Base-by-base conservation (phyloP, 192 early-diverging fungal species). In the Backusella liffmaniae region DNA sequence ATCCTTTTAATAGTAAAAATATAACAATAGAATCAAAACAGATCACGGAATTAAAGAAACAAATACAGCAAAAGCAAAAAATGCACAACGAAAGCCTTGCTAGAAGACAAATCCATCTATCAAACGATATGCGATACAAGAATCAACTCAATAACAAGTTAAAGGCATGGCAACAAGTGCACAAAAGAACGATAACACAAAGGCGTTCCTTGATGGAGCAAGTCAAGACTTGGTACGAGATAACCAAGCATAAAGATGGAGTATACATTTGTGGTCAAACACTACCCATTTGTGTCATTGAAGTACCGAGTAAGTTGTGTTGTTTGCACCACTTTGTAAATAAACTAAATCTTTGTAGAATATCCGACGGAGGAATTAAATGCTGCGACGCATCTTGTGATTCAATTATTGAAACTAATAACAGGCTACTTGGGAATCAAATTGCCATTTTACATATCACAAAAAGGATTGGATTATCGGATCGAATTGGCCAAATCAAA, bases 371-470 rank as follows among this genome's bases (percentile, higher is more conserved):
- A 88, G 53, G 86, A 87, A 67, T 73, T 88, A 15, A 90, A 90
- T 71, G 83, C 88, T 23, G 83, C 85, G 5, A 77, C 88, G 32
- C 85, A 83, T n/a, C 80, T 87, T 74, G 83, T 87, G 15, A 83
- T 87, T 37, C 88, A 90, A 26, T 77, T 87, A 74, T 70, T 86
- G 23, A 75, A 73, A 12, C 72, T 90, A 9, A 77, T 88, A 21
- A 80, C 82, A 6, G 79, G 76, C 53, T 90, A 90, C 72, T 74
- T 90, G 18, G 88, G 87, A 16, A 79, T 90, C 44, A 87, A 88
- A 70, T 70, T 90, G 15, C 88, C 88, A 0, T 88, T 80, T 73
- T 39, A 56, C 41, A 49, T 83, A 5, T 51, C 76, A 21, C 79
- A 73, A 34, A 76, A 74, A 29, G 73, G 69, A 5, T 4, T 62